Evolutionary conservation across 2,329 filamentous ascomycete genomes (phyloP).

Genomic region (Colletotrichum sojae): DNA sequence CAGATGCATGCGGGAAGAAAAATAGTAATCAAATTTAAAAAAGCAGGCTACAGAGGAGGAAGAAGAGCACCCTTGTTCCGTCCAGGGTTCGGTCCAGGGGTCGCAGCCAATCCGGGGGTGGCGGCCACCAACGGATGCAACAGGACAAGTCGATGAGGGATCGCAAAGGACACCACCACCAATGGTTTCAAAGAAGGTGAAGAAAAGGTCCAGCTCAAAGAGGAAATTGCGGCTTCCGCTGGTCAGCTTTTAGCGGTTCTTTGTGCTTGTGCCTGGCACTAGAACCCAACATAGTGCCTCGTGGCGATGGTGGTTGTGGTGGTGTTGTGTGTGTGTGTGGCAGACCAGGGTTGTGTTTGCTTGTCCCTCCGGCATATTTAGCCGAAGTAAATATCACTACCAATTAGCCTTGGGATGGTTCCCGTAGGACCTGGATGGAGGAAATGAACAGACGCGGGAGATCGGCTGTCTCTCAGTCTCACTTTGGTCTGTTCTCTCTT

Average conservation of each 20-base stretch:
- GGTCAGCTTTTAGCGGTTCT: slow-evolving; percentile 17
- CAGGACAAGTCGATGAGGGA: background rate
- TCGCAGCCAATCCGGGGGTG: background rate
- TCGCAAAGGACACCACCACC: background rate
- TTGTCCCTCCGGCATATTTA: background rate
- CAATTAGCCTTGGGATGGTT: background rate
- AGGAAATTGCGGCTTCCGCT: background rate
- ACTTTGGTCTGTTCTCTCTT: background rate
- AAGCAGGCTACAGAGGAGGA: background rate
- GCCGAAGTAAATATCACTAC: slow-evolving; percentile 2
- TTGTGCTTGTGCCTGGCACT: slow-evolving; percentile 15
- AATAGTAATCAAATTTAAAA: too few relatives aligned
- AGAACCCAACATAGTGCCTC: background rate
- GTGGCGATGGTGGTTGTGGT: background rate
- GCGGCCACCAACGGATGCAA: background rate
- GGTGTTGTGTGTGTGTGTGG: background rate
- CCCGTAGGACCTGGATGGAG: background rate
- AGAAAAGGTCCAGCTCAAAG: background rate
- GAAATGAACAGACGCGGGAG: background rate
- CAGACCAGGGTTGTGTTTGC: background rate
- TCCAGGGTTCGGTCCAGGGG: background rate
- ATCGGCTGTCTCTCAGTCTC: background rate
- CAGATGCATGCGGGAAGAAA: background rate
- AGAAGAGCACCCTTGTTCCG: background rate
- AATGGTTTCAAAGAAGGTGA: background rate